Base-by-base conservation (phyloP, 1,139 yeast species). In the Waltiozyma sp. region DNA sequence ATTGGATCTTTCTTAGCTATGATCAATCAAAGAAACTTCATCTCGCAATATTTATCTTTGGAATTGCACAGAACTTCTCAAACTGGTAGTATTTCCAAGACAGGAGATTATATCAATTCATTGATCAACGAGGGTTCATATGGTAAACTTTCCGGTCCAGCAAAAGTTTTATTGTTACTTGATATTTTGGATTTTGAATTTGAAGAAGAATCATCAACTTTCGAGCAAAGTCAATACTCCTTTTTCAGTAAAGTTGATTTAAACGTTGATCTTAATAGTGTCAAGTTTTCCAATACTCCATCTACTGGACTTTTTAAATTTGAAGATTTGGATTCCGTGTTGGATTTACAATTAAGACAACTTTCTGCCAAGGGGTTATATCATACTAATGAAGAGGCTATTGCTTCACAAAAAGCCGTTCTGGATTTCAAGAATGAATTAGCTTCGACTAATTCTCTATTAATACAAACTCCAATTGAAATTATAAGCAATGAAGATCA, bases 1-100 rank as follows among this genome's bases (percentile, higher is more conserved):
- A 64, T 73, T 40, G 72, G 75, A 31, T 69, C 94, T 0, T 66
- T 86, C 43, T 65, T 77, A 38, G 68, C 79, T 1, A 83, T 85
- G 52, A 70, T 82, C 45, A 70, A 67, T 38, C 81, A 77, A 50
- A 71, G 95, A 55, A 73, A 77, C 39, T 65, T 71, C 24, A 64
- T 82, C 8, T 64, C 86, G 31, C 85, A 82, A 49, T 77, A 79
- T 52, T 62, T 86, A 44, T 75, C 91, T n/a, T 62, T 82, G 45
- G 93, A 86, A 50, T 67, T 87, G 28, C 88, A 83, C 55, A 71
- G 71, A 45, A 68, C 78, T n/a, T 70, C 80, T 16, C 55, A 53
- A 2, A 54, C 58, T 28, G 76, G 78, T 1, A 73, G 86, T 0
- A 61, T 73, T 2, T 69, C 83, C 1, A 69, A 79, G 48, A 73